phyloP scores from a whole-genome alignment of 257 asterid genomes.

The Petunia secreta region DNA sequence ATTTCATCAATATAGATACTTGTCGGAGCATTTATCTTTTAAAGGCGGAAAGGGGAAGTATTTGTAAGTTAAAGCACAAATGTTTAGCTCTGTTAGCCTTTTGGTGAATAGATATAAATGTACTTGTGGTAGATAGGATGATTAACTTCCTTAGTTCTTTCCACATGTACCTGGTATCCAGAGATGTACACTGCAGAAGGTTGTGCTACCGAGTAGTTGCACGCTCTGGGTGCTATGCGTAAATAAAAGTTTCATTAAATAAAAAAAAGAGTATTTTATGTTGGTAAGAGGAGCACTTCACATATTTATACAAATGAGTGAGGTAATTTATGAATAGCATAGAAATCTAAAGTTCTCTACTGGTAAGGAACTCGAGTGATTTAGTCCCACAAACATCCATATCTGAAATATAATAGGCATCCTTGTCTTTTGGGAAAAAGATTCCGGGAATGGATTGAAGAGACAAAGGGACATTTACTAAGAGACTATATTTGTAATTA shows the following conservation, averaged over 20 bases:
- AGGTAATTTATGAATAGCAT: neutral
- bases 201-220: too few species aligned
- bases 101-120: too few species aligned
- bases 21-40: too few species aligned
- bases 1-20: neutral
- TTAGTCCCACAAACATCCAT: neutral
- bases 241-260: too few species aligned
- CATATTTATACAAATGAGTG: slow-evolving; percentile 4
- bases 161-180: too few species aligned
- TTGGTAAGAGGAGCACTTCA: neutral
- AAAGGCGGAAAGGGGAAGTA: neutral
- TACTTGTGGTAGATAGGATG: too few species aligned
- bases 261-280: neutral
- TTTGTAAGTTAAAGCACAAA: too few species aligned
- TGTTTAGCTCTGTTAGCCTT: too few species aligned
- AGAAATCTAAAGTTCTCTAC: neutral
- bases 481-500: neutral
- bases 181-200: too few species aligned
- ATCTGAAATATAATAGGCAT: neutral
- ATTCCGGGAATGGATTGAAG: neutral
- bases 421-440: neutral
- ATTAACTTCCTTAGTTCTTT: too few species aligned
- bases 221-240: too few species aligned
- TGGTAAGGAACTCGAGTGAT: neutral
- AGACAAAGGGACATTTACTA: slow-evolving; percentile 4